These are phyloP conservation scores for Whalleya microplaca DNA, from an alignment of 2,329 filamentous ascomycete species.

Conservation along the genomic window DNA sequence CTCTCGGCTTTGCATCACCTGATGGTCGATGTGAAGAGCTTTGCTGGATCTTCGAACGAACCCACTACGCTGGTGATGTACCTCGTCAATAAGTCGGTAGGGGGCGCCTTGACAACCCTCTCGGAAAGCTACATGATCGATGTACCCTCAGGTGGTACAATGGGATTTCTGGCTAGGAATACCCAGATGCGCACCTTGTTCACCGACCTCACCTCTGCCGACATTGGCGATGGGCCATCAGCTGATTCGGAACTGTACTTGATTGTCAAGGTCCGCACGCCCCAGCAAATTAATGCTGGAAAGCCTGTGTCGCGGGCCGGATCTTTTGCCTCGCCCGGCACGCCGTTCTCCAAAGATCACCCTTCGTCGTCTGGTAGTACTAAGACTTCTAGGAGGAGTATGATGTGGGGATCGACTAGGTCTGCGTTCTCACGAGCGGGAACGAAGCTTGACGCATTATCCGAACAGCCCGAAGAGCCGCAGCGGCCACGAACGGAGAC, in stretches of 20 bases:
- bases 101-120: slow-evolving; percentile 65
- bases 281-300: slow-evolving; percentile 51
- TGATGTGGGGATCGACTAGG: slow-evolving; percentile 70
- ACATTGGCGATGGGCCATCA: slow-evolving; percentile 65
- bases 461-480: slow-evolving; percentile 53
- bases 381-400: slow-evolving; percentile 62
- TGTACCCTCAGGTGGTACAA: slow-evolving; percentile 73
- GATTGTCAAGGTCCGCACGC: slow-evolving; percentile 76
- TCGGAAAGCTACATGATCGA: slow-evolving; percentile 85
- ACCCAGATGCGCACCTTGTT: slow-evolving; percentile 83
- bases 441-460: slow-evolving; percentile 59
- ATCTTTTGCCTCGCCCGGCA: slow-evolving; percentile 44
- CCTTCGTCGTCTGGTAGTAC: slow-evolving; percentile 53
- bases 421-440: slow-evolving; percentile 58
- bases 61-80: slow-evolving; percentile 77
- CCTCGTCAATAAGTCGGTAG: slow-evolving; percentile 72
- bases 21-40: slow-evolving; percentile 80
- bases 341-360: slow-evolving; percentile 51
- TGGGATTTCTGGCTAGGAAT: slow-evolving; percentile 66
- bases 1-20: slow-evolving; percentile 77
- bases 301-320: slow-evolving; percentile 59
- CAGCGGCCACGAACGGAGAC: slow-evolving; percentile 39
- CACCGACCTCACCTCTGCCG: slow-evolving; percentile 78
- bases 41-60: slow-evolving; percentile 76
- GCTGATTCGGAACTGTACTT: slow-evolving; percentile 78